phyloP scores from a whole-genome alignment of 441 rosid genomes.

The Eutrema salsugineum region DNA sequence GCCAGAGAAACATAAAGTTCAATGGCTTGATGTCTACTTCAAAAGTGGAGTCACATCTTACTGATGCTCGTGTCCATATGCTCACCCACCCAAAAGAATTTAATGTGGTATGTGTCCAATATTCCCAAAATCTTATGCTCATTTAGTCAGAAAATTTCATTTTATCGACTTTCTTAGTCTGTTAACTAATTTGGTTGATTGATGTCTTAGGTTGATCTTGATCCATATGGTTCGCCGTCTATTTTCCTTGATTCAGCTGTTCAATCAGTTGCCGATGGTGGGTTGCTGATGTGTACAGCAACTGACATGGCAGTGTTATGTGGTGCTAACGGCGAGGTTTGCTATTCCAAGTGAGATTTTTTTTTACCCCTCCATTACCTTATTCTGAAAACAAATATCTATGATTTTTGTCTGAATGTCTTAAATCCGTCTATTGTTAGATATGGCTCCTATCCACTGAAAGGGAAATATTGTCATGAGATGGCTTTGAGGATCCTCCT shows the following conservation, averaged over 20 bases:
- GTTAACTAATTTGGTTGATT: constrained; percentile 8
- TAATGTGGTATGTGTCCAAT: constrained; percentile 65
- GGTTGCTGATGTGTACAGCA: constrained; percentile 96
- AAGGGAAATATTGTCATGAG: constrained; percentile 97
- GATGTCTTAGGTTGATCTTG: constrained; percentile 88
- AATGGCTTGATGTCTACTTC: constrained; percentile 81
- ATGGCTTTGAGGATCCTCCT: constrained; percentile 99
- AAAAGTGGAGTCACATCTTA: constrained; percentile 89
- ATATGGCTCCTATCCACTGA: constrained; percentile 90
- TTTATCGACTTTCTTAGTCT: not conserved
- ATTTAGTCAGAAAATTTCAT: not conserved
- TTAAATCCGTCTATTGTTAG: constrained; percentile 38
- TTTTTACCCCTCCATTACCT: not conserved
- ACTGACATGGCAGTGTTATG: constrained; percentile 99
- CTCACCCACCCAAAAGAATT: constrained; percentile 91
- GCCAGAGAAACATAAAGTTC: constrained; percentile 86
- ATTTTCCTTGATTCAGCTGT: constrained; percentile 95
- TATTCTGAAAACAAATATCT: not conserved
- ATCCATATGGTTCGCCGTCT: constrained; percentile 98
- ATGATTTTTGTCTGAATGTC: constrained; percentile 15
- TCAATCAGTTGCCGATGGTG: constrained; percentile 95
- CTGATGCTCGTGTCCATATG: constrained; percentile 96
- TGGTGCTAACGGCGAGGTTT: constrained; percentile 98
- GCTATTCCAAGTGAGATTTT: constrained; percentile 95
- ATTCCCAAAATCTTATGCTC: not conserved